Base-by-base conservation (phyloP, 2,329 filamentous ascomycete species). In the Xylaria sp. region DNA sequence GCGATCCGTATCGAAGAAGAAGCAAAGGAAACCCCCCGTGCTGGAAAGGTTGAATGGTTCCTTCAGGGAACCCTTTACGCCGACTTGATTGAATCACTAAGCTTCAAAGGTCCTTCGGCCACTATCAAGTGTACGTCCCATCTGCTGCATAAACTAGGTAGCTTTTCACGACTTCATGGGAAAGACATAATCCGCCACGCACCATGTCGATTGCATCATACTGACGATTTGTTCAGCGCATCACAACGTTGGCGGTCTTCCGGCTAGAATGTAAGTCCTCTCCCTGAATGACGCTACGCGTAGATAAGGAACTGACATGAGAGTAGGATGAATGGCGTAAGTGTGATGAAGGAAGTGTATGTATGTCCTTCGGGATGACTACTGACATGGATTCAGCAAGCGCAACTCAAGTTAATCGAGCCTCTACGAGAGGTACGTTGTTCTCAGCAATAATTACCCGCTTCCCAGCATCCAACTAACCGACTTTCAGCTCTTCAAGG, bases 11-110 rank as follows among this genome's bases (percentile, higher is more conserved):
- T 96, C 50, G 91, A 92, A 66, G 85, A 85, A 58, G 87, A 83
- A 28, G 91, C 91, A 0, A 85, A 87, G 66, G 82, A 89, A 72
- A 89, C 89, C 0, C 77, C 83, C 1, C 82, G 84, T 57, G 88
- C 87, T n/a, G 92, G 91, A 35, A 88, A 90, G 71, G 90, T 97
- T 40, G 87, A 92, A 71, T 97, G 87, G 84, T 91, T 97, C 73
- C 83, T 97, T 9, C 94, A 97, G 78, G 92, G 93, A 17, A 95
- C 92, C 8, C 82, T 94, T 92, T 77, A 90, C 89, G 19, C 51
- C 63, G 76, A 65, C 72, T 76, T 38, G 15, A 74, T 87, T 53
- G 84, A 86, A 73, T 80, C 75, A 7, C 67, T 83, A 43, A 78
- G 73, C 37, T 84, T 79, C 74, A 81, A 80, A 71, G 80, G 80